Evolutionary conservation across 768 basidiomycete species (phyloP), one percentile per base, ranked within the genome.

Genomic region (Floccularia luteovirens): DNA sequence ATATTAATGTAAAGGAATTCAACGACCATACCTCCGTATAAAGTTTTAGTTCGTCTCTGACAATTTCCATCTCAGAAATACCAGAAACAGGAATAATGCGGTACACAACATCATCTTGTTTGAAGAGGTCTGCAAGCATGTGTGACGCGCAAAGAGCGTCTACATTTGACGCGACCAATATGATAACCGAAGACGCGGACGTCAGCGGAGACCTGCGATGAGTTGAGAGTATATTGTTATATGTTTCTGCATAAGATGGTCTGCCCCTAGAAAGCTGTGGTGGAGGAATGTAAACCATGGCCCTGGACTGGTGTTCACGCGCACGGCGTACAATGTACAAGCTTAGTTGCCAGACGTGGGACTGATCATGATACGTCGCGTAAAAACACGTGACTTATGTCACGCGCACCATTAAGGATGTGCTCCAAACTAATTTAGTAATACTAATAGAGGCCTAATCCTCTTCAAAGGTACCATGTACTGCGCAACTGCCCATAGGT

Each of bases 81-180:
- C 91, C 90, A 11, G 89, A 82, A 1, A 97, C 81, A 23, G 96
- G 96, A 25, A 90, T 82, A 38, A 90, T 77, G 34, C 89, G 75
- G 61, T 97, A 86, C 58, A 85, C 82, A 30, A 98, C 78, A 50
- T 94, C 91, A 69, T 99, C 96, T 50, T 93, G 89, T 50, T 79
- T 85, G 63, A 99, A 80, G 13, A 99, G 67, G 24, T 82, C 81
- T 8, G 85, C 82, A 32, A 98, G 75, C 78, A 98, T 94, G 32
- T 82, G 76, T 3, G 89, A 82, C 7, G 91, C 91, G 56, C 90
- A 92, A 4, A 97, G 67, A 3, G 89, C 89, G 63, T 99, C 94
- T 38, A 92, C 87, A 55, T 93, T 88, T 7, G 90, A 86, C 2
- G 89, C 81, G 33, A 89, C 90, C 41, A 93, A 78, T 36, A 94